Base-by-base conservation (phyloP, 345 rosid genomes). In the Lumnitzera racemosa region DNA sequence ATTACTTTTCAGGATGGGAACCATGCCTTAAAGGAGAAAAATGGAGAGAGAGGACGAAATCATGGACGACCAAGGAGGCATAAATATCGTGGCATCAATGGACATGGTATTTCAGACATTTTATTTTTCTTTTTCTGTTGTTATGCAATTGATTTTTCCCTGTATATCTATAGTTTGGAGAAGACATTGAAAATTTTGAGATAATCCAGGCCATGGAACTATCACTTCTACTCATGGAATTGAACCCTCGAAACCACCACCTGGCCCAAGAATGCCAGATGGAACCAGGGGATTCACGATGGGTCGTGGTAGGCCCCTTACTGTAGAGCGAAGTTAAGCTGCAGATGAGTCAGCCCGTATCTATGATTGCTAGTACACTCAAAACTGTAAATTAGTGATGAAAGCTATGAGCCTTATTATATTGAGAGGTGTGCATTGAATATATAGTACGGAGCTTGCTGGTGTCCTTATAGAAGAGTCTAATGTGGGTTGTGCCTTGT, bases 221-320 rank as follows among this genome's bases (percentile, higher is more conserved):
- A 58, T 81, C 29, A 74, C 77, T 3, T 74, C 70, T 0, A 46
- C 68, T 46, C 86, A 83, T 73, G 67, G 49, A 5, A 49, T 55
- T 27, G 97, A 87, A 68, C 65, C 74, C 56, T 50, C 82, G 2
- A 92, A 82, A 74, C 97, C 86, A 51, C 95, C 96, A 14, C 95
- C 96, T 0, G 98, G 98, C 48, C 98, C 97, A n/a, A 89, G 66
- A 79, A 92, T 92, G 97, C 99, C 99, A 2, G 97, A 94, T 72
- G 99, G 99, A 70, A 94, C 92, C 46, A 79, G 90, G 67, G 99
- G 99, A 59, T 94, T 92, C 70, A 66, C 94, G 7, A 77, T 83
- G 87, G 97, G 98, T 47, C 88, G 98, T n/a, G 96, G 97, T 48
- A 76, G 83, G 68, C 85, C 81, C 62, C 77, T 55, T 6, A 49